These are phyloP conservation scores for Haematococcus sp. DNA, from an alignment of 139 green algal species.

Conservation along the genomic window DNA sequence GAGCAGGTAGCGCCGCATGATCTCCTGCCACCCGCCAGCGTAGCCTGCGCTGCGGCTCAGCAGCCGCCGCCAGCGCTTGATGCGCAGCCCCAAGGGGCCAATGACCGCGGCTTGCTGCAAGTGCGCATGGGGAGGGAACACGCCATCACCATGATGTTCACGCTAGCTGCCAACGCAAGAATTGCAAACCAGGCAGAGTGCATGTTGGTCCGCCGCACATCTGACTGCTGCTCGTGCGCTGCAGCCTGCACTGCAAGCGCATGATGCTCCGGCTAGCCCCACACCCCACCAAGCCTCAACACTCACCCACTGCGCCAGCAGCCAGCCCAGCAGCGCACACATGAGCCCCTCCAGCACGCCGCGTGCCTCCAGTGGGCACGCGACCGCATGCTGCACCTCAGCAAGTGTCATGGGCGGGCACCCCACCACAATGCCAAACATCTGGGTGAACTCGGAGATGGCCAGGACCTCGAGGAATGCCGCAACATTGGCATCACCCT, in stretches of 20 bases:
- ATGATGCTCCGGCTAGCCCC: no score
- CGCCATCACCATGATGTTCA: no score
- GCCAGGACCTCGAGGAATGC: background rate
- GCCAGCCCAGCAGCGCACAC: slow-evolving; percentile 1
- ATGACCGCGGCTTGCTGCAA: slow-evolving; percentile 4
- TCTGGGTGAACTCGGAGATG: slow-evolving; percentile 5
- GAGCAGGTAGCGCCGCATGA: slow-evolving; percentile 9
- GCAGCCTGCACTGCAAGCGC: no score
- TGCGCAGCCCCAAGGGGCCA: background rate
- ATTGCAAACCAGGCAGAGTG: no score
- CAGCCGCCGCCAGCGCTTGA: slow-evolving; percentile 10
- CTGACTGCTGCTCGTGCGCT: no score
- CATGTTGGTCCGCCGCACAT: no score
- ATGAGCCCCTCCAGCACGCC: background rate
- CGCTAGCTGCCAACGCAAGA: no score
- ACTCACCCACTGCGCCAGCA: slow-evolving; percentile 11
- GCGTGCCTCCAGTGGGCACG: background rate
- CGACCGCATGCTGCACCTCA: slow-evolving; percentile 5
- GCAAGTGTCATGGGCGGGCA: background rate
- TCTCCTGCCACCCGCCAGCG: slow-evolving; percentile 8
- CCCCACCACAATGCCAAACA: background rate
- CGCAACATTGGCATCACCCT: background rate
- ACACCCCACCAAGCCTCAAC: background rate
- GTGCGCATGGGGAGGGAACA: background rate
- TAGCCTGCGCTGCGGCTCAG: background rate